These are phyloP conservation scores for Bipolaris cookei DNA, from an alignment of 2,329 filamentous ascomycete species.

Conservation along the genomic window DNA sequence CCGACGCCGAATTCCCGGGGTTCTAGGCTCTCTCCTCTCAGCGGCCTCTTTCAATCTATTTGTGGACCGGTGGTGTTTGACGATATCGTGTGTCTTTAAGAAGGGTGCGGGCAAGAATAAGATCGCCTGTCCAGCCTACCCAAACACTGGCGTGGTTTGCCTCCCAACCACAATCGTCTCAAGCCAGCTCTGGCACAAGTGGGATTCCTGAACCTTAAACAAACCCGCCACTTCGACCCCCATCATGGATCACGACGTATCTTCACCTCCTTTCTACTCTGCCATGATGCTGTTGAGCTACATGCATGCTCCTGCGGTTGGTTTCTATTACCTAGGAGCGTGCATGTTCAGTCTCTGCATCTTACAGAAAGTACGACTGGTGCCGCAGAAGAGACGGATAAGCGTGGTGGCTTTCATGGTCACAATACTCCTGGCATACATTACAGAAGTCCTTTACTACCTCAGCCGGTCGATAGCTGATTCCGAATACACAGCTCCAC, in stretches of 20 bases:
- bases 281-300: constrained; percentile 43
- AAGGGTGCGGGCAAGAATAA: constrained; percentile 3
- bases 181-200: not conserved
- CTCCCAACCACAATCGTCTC: not conserved
- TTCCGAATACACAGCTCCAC: constrained; percentile 37
- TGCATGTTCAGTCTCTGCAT: constrained; percentile 36
- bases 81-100: not conserved
- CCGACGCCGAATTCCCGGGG: constrained; percentile 8
- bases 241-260: constrained; percentile 19
- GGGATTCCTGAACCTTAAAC: not conserved
- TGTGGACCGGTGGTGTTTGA: not conserved
- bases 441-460: constrained; percentile 45
- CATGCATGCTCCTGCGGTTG: constrained; percentile 42
- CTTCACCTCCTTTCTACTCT: constrained; percentile 21
- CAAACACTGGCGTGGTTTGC: not conserved
- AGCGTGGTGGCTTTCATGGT: constrained; percentile 24
- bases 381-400: constrained; percentile 34
- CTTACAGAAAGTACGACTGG: constrained; percentile 38
- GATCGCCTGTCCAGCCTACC: not conserved
- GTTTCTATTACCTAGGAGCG: constrained; percentile 40
- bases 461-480: constrained; percentile 40
- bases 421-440: constrained; percentile 31
- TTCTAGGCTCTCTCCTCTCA: constrained; percentile 5
- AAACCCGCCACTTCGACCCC: constrained; percentile 1
- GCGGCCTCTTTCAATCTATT: constrained; percentile 5